phyloP scores from a whole-genome alignment of 2,329 filamentous ascomycete species.

The Phialophora macrospora region DNA sequence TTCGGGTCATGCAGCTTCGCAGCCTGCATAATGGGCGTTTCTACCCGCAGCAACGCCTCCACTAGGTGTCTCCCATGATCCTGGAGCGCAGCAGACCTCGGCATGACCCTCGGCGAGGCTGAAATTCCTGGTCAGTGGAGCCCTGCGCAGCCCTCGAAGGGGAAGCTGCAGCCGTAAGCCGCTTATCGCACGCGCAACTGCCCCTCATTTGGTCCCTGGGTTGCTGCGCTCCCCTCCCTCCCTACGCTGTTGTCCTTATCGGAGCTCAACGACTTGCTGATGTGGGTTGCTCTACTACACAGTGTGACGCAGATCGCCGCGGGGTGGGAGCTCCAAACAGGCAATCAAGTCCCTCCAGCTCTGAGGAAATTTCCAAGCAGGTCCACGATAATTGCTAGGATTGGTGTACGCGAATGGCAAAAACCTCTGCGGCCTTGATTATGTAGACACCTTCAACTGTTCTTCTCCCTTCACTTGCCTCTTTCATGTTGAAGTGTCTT shows the following conservation, averaged over 20 bases:
- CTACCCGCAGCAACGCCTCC: slow-evolving; percentile 1
- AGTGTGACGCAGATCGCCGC: slow-evolving; percentile 21
- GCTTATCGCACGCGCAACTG: slow-evolving; percentile 14
- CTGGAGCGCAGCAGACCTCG: slow-evolving; percentile 9
- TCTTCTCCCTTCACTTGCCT: slow-evolving; percentile 12
- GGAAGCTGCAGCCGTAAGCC: slow-evolving; percentile 10
- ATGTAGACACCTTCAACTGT: slow-evolving; percentile 1
- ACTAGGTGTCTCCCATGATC: slow-evolving; percentile 9
- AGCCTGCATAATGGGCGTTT: slow-evolving; percentile 3
- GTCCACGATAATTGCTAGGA: not conserved
- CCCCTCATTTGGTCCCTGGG: slow-evolving; percentile 15
- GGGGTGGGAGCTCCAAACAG: slow-evolving; percentile 23
- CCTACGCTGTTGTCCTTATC: not conserved
- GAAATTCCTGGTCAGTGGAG: slow-evolving; percentile 14
- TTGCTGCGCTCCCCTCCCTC: slow-evolving; percentile 4
- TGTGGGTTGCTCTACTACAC: not conserved
- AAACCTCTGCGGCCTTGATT: not conserved
- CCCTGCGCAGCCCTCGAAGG: not conserved
- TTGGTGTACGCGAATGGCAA: not conserved
- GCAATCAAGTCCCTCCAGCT: slow-evolving; percentile 22
- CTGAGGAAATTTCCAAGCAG: not conserved
- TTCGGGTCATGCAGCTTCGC: slow-evolving; percentile 5
- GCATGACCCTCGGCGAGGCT: slow-evolving; percentile 16
- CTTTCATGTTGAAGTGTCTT: slow-evolving; percentile 23
- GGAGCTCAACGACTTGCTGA: slow-evolving; percentile 23